A percentile compares a stretch with the other conserved stretches of the same genome.
Conservation (phyloP, 129 eudicot species). For the Lactuca sativa region DNA sequence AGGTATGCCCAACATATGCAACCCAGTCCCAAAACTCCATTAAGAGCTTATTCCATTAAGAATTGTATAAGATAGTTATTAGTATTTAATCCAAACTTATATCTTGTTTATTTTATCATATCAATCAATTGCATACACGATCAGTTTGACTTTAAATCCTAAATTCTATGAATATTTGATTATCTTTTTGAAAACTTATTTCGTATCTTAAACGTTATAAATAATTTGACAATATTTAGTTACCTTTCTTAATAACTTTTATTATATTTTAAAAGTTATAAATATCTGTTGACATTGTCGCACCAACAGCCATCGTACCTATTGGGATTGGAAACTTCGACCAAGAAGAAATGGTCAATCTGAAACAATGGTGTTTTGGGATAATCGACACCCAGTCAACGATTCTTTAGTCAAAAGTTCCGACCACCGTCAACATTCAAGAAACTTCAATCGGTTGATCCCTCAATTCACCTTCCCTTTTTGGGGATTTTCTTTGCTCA, state of each 20-base stretch:
- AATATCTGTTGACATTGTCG: not conserved
- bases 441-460: not conserved
- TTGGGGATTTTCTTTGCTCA: not conserved
- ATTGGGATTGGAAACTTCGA: not conserved
- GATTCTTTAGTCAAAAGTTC: not conserved
- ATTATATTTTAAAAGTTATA: too few relatives aligned
- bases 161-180: too few relatives aligned
- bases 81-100: too few relatives aligned
- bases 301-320: not conserved
- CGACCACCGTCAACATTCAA: conserved; percentile 1
- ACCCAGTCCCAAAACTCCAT: too few relatives aligned
- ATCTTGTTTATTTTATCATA: too few relatives aligned
- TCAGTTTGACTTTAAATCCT: too few relatives aligned
- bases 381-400: conserved; percentile 2
- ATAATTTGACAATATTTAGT: not conserved
- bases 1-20: too few relatives aligned
- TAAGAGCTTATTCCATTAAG: too few relatives aligned
- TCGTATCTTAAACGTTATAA: not conserved
- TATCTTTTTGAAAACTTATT: not conserved
- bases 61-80: too few relatives aligned
- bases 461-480: not conserved
- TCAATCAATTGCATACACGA: too few relatives aligned
- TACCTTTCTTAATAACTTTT: not conserved
- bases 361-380: not conserved
- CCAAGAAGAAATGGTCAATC: not conserved